phyloP scores from a whole-genome alignment of 495 filamentous ascomycete species.

The Lasiosphaeria hispida region DNA sequence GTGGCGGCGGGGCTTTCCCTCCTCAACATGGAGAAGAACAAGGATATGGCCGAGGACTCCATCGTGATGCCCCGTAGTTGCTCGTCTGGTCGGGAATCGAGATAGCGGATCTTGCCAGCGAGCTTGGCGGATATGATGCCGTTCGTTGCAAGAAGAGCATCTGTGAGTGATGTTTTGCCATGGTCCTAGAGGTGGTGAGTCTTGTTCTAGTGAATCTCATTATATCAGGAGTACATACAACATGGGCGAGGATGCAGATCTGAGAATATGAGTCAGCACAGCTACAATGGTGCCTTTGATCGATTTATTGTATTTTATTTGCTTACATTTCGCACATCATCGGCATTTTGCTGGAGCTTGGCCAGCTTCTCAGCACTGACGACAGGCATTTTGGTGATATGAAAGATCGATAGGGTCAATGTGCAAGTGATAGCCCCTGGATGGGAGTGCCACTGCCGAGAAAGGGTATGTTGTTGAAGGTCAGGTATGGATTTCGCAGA shows the following conservation, averaged over 20 bases:
- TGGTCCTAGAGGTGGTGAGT: constrained; percentile 62
- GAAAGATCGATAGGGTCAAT: background rate
- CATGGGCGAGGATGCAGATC: constrained; percentile 98
- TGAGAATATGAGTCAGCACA: constrained; percentile 48
- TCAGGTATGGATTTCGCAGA: no score
- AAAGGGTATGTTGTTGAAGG: no score
- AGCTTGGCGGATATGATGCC: constrained; percentile 98
- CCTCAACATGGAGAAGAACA: constrained; percentile 87
- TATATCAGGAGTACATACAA: constrained; percentile 39
- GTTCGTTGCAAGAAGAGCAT: constrained; percentile 96
- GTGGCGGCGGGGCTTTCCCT: constrained; percentile 63
- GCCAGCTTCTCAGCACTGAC: constrained; percentile 84
- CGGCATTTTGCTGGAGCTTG: constrained; percentile 75
- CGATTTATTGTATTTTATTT: background rate
- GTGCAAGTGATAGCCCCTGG: no score
- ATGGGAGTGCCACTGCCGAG: no score
- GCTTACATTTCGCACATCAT: constrained; percentile 84
- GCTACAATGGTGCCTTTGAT: background rate
- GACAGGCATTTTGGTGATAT: constrained; percentile 70
- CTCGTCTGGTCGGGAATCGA: constrained; percentile 95
- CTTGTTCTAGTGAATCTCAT: background rate
- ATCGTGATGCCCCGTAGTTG: constrained; percentile 97
- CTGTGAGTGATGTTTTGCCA: constrained; percentile 96
- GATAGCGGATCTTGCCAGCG: constrained; percentile 95
- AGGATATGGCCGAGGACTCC: constrained; percentile 97